Conservation (phyloP, 352 stramenopile genomes). For the Globisporangium splendens region DNA sequence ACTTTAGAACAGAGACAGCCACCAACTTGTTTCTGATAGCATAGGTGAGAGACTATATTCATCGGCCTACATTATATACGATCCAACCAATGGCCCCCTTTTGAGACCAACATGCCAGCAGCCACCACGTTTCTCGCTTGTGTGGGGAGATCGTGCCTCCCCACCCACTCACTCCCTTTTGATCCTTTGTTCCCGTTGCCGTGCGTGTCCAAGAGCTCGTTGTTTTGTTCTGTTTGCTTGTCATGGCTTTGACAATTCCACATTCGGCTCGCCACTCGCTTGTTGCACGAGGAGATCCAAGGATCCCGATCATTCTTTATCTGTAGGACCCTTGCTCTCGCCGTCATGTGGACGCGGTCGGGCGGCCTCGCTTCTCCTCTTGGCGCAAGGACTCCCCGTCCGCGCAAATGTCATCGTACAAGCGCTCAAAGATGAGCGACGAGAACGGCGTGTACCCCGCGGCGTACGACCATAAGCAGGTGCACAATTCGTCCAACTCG, state of each 20-base stretch:
- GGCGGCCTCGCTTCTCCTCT: conserved; percentile 3
- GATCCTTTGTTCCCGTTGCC: background rate
- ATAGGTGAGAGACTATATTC: conserved; percentile 15
- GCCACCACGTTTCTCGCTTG: background rate
- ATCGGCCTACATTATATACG: conserved; percentile 16
- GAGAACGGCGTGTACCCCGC: conserved; percentile 75
- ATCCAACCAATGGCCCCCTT: background rate
- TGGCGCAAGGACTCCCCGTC: conserved; percentile 51
- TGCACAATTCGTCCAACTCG: conserved; percentile 75
- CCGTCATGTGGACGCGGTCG: conserved; percentile 18
- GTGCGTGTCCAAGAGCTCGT: background rate
- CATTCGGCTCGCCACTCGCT: too few species aligned
- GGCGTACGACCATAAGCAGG: conserved; percentile 77
- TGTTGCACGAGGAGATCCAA: too few species aligned
- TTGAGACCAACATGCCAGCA: background rate
- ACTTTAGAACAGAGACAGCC: background rate
- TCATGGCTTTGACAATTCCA: too few species aligned
- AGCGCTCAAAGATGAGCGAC: conserved; percentile 67
- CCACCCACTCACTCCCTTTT: background rate
- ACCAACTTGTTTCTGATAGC: conserved; percentile 5
- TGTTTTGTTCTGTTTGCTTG: background rate
- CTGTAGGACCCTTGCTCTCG: conserved; percentile 5
- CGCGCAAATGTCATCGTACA: conserved; percentile 84
- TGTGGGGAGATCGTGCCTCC: background rate
- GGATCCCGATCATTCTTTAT: background rate